Percentiles rank a stretch among this genome's conserved stretches.
Conservation (phyloP, 768 basidiomycete genomes). For the Boletus rufocinnamomeus region DNA sequence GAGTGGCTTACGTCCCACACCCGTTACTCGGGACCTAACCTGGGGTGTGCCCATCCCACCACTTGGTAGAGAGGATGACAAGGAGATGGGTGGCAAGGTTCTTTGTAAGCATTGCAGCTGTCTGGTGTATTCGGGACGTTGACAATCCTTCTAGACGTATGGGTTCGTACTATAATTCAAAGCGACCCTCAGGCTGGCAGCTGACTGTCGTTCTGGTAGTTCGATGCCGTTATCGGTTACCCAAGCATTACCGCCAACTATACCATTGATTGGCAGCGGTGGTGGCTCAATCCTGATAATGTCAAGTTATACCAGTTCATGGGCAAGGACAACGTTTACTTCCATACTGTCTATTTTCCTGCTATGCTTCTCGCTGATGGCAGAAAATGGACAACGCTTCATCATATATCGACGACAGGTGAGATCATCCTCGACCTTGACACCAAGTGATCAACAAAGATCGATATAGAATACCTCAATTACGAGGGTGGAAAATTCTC, state of each 20-base stretch:
- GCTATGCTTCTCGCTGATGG: constrained; percentile 88
- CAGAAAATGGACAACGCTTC: constrained; percentile 88
- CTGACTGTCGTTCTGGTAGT: constrained; percentile 48
- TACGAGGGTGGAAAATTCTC: constrained; percentile 99
- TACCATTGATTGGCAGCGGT: constrained; percentile 91
- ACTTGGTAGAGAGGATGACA: constrained; percentile 65
- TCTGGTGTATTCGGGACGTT: constrained; percentile 7
- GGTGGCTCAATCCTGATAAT: constrained; percentile 94
- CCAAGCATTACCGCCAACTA: constrained; percentile 96
- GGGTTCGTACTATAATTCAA: constrained; percentile 57
- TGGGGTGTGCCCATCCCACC: constrained; percentile 96
- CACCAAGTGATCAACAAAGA: not conserved
- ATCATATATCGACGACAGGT: constrained; percentile 96
- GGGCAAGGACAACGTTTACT: constrained; percentile 99
- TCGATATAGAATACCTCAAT: constrained; percentile 81
- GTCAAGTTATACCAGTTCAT: constrained; percentile 97
- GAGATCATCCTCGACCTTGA: constrained; percentile 18
- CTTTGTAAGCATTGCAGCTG: constrained; percentile 67
- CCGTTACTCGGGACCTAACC: constrained; percentile 88
- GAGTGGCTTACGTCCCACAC: constrained; percentile 82
- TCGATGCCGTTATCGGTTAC: constrained; percentile 96
- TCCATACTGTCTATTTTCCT: constrained; percentile 96
- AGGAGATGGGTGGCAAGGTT: constrained; percentile 92
- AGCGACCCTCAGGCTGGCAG: not conserved
- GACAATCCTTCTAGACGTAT: constrained; percentile 65